Evolutionary conservation across 805 yeast species (phyloP), one percentile per base, ranked within the genome.

Genomic region (Ogataea nakhonphanomensis): DNA sequence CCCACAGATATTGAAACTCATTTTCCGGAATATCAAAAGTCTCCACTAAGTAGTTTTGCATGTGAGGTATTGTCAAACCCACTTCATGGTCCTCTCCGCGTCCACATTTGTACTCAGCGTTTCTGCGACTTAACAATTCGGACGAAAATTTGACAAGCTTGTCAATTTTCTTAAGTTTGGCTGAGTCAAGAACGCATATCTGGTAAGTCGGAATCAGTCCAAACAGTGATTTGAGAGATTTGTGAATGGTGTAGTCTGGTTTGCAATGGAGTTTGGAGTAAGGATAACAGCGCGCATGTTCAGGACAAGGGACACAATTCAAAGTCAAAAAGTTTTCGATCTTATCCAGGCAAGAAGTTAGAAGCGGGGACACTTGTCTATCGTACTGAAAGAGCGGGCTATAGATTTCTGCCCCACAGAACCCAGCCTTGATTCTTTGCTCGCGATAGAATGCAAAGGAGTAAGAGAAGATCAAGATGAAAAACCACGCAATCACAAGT

Each of bases 241-340:
- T 68, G 26, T 58, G 56, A 23, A 68, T 66, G 25, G 76, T 64
- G 53, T 69, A 85, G 49, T 85, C 96, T 27, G 81, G 82, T 50
- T 76, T 80, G 62, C 99, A 91, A 37, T 73, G 76, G 2, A 86
- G 54, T 41, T 73, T 66, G 48, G 87, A 69, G 35, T 71, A 61
- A 17, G 81, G 76, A 50, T 71, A 80, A 61, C 98, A 91, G 32
- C 79, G 67, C 0, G 90, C 93, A 62, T 90, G 83, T 2, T 71
- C 73, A 1, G 98, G 98, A 59, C 98, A 91, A 12, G 76, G 76
- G 3, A 78, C 65, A 64, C 99, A 91, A 0, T 52, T 38, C 3
- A 95, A 91, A 33, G 71, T 74, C 35, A 84, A 59, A 33, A 67
- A 58, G 0, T 61, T 54, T 25, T 82, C 84, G 5, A 72, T 26